A percentile compares a stretch with the other conserved stretches of the same genome.
Evolutionary conservation across 768 basidiomycete species (phyloP).

Genomic region (Podaxis mareebaensis): DNA sequence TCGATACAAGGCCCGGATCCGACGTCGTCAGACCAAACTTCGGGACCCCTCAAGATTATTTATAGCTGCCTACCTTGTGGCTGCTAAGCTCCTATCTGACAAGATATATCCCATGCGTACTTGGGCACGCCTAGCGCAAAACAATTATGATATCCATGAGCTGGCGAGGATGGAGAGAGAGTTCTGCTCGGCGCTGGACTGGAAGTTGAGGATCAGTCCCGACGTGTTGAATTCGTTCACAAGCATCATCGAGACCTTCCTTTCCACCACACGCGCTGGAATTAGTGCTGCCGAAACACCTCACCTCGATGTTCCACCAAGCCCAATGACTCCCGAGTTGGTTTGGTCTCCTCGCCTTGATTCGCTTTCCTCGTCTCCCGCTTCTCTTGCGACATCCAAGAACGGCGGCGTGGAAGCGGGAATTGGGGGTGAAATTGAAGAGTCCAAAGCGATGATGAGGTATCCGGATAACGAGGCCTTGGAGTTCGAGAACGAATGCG

Average conservation of each 20-base stretch:
- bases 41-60: constrained; percentile 9
- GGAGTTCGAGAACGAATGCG: background rate
- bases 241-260: background rate
- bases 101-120: constrained; percentile 9
- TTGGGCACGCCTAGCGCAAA: constrained; percentile 10
- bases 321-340: background rate
- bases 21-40: background rate
- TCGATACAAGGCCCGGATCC: background rate
- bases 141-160: constrained; percentile 9
- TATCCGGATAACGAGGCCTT: background rate
- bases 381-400: no score
- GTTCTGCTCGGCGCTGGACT: constrained; percentile 8
- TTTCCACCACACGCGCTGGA: background rate
- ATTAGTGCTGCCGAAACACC: no score
- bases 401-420: background rate
- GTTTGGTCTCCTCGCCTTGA: background rate
- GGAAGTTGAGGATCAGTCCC: constrained; percentile 4
- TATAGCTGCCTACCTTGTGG: constrained; percentile 11
- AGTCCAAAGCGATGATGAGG: background rate
- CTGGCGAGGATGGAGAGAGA: constrained; percentile 8
- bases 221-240: constrained; percentile 7
- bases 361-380: background rate
- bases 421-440: background rate
- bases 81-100: constrained; percentile 10
- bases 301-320: background rate